Percentiles rank a stretch among this genome's conserved stretches.
Conservation (phyloP, 208 protist genomes). For the Trypanosoma rangeli region DNA sequence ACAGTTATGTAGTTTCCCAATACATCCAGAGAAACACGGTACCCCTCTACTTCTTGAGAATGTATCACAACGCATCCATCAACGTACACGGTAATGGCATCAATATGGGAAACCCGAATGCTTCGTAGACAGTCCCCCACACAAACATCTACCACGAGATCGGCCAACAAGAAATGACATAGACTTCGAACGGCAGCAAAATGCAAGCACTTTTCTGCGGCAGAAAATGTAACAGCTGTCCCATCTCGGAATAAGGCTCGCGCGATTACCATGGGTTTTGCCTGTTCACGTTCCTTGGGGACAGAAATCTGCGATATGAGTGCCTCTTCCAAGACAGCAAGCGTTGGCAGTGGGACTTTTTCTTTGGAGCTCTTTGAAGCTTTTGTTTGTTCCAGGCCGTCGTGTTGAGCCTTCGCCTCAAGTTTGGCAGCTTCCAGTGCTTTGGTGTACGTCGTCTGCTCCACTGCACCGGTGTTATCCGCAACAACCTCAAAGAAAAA, state of each 20-base stretch:
- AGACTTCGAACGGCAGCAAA: slow-evolving; percentile 14
- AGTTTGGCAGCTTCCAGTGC: slow-evolving; percentile 51
- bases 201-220: slow-evolving; percentile 13
- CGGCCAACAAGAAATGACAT: slow-evolving; percentile 16
- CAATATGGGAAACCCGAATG: slow-evolving; percentile 26
- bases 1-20: slow-evolving; percentile 47
- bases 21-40: slow-evolving; percentile 45
- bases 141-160: slow-evolving; percentile 48
- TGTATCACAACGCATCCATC: slow-evolving; percentile 53
- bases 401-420: slow-evolving; percentile 57
- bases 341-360: slow-evolving; percentile 36
- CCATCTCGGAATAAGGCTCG: slow-evolving; percentile 21
- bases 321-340: slow-evolving; percentile 53
- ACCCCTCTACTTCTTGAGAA: slow-evolving; percentile 31
- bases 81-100: slow-evolving; percentile 31
- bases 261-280: slow-evolving; percentile 9
- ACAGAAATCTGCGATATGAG: slow-evolving; percentile 45
- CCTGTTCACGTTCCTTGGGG: slow-evolving; percentile 18
- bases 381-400: slow-evolving; percentile 34
- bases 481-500: slow-evolving; percentile 63
- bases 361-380: slow-evolving; percentile 26
- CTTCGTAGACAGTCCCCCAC: slow-evolving; percentile 21
- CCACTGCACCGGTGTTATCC: slow-evolving; percentile 60
- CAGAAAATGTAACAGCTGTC: slow-evolving; percentile 11
- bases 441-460: slow-evolving; percentile 32